Evolutionary conservation across 768 basidiomycete species (phyloP).

Genomic region (Termitomyces sp.): DNA sequence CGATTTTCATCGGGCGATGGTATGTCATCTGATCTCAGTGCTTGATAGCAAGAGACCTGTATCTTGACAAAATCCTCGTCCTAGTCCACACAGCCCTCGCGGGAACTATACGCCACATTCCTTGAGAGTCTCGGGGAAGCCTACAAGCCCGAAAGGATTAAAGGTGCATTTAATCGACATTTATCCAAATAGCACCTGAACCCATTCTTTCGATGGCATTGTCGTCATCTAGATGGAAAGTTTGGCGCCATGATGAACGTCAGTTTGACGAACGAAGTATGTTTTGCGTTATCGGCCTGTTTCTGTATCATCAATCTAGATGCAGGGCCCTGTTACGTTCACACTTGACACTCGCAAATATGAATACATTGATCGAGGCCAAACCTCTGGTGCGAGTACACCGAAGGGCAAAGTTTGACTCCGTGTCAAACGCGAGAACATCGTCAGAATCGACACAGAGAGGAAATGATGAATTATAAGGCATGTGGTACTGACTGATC

Average conservation of each 20-base stretch:
- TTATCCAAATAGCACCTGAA: not conserved
- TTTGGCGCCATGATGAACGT: slow-evolving; percentile 99
- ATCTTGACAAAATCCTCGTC: not conserved
- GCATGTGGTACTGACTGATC: not conserved
- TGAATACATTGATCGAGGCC: slow-evolving; percentile 47
- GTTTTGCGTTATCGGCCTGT: slow-evolving; percentile 10
- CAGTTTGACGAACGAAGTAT: slow-evolving; percentile 80
- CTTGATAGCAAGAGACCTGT: not conserved
- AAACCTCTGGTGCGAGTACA: slow-evolving; percentile 8
- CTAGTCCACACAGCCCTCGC: slow-evolving; percentile 66
- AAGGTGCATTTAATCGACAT: slow-evolving; percentile 46
- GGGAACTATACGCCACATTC: slow-evolving; percentile 68
- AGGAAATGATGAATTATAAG: not conserved
- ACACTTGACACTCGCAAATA: slow-evolving; percentile 81
- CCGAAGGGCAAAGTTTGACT: slow-evolving; percentile 3
- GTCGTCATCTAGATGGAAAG: slow-evolving; percentile 61
- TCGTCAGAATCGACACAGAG: not conserved
- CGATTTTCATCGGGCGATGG: slow-evolving; percentile 94
- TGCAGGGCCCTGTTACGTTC: slow-evolving; percentile 80
- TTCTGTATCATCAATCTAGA: slow-evolving; percentile 40
- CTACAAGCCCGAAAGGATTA: slow-evolving; percentile 74
- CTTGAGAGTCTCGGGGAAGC: slow-evolving; percentile 59
- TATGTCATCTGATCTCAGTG: slow-evolving; percentile 26
- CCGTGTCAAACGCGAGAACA: not conserved
- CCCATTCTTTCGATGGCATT: not conserved